Base-by-base conservation (phyloP, 352 stramenopile genomes). In the Saprolegnia parasitica region DNA sequence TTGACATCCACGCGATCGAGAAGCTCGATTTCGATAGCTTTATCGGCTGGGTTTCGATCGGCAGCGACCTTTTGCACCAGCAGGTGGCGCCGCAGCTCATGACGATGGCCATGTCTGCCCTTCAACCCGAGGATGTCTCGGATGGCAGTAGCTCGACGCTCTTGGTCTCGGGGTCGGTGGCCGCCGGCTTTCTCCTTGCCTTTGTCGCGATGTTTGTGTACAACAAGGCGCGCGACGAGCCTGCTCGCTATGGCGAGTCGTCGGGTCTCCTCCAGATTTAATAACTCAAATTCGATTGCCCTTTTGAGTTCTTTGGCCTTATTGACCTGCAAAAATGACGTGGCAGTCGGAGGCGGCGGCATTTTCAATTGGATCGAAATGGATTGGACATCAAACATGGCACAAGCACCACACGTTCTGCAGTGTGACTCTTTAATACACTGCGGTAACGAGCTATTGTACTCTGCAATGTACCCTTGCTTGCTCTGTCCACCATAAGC, bases 1-100 rank as follows among this genome's bases (percentile, higher is more conserved):
- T 55, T 39, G 55, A 70, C 50, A 62, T 61, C 37, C 63, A 63
- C 54, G 49, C 63, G 13, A 26, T 61, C 9, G 63, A 60, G 11
- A 37, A 24, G 9, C 20, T 70, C 39, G 29, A 58, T 9, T 61
- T 70, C 23, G 26, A 45, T 21, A 21, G 26, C 24, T 52, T 61
- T 16, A 23, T 70, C 13, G 26, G 11, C 9, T 70, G 63, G 63
- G 45, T 54, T n/a, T 21, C 23, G 18, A 20, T 70, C 10, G 46
- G 29, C 37, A 70, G 42, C 15, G 35, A 70, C n/a, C 55, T 50
- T 49, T 64, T 64, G 35, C 20, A 64, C 8, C 16, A 50, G 35
- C 56, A 24, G 21, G 40, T 66, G 40, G 26, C 45, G 35, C 45
- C 23, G 61, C 20, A 68, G 11, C 42, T 32, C 21, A 32, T n/a